Evolutionary conservation across 1,284 basidiomycete genomes (phyloP).

Genomic region (Papiliotrema terrestris): DNA sequence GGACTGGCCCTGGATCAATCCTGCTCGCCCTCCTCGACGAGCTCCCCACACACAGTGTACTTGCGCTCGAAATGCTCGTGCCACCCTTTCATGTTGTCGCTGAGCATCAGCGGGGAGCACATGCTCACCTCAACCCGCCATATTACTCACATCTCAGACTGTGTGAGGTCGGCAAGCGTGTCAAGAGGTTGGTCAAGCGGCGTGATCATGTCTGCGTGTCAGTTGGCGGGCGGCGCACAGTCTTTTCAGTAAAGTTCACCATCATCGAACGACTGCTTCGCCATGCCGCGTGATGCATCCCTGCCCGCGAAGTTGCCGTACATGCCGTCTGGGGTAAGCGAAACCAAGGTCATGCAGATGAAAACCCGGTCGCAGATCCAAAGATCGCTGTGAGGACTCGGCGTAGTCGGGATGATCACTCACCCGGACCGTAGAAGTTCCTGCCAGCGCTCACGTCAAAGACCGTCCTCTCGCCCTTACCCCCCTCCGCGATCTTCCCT

Average conservation of each 20-base stretch:
- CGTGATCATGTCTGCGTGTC: constrained; percentile 76
- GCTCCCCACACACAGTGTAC: constrained; percentile 76
- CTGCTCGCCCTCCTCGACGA: constrained; percentile 63
- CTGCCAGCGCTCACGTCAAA: constrained; percentile 86
- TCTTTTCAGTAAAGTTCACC: constrained; percentile 55
- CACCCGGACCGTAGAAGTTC: constrained; percentile 90
- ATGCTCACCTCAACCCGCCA: background rate
- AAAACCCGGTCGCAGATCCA: no score
- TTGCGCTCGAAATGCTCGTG: constrained; percentile 84
- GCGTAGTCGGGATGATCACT: no score
- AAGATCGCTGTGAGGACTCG: no score
- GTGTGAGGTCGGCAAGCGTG: constrained; percentile 69
- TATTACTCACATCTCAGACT: constrained; percentile 72
- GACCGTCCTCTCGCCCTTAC: constrained; percentile 65
- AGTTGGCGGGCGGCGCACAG: no score
- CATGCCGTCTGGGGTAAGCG: constrained; percentile 68
- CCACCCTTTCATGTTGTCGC: constrained; percentile 90
- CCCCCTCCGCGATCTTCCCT: constrained; percentile 44
- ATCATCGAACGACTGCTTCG: constrained; percentile 88
- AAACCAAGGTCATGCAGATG: no score
- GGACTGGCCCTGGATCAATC: background rate
- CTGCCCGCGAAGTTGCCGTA: constrained; percentile 95
- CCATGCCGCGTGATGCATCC: constrained; percentile 92
- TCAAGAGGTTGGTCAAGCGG: constrained; percentile 81
- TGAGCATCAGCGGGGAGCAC: constrained; percentile 34